These are phyloP conservation scores for Neurospora sp. DNA, from an alignment of 495 filamentous ascomycete species.

Conservation along the genomic window DNA sequence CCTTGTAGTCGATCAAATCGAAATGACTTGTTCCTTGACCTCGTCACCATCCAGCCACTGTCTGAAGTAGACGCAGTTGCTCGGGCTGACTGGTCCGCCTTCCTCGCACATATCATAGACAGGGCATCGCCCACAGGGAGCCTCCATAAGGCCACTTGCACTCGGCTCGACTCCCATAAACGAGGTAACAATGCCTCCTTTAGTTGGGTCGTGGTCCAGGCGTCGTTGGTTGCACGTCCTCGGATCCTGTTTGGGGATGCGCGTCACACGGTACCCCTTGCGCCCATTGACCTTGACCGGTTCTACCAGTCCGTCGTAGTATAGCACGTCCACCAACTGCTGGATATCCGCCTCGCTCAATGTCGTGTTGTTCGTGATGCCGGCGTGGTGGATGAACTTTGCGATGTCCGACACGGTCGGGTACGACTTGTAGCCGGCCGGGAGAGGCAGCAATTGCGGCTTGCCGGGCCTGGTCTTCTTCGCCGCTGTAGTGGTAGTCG, in stretches of 20 bases:
- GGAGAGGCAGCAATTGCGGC: conserved; percentile 49
- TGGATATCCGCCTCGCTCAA: conserved; percentile 63
- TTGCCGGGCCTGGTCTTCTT: conserved; percentile 6
- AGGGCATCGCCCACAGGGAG: conserved; percentile 84
- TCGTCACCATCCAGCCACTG: conserved; percentile 52
- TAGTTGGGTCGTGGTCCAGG: conserved; percentile 27
- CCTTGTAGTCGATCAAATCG: not conserved
- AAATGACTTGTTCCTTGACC: not conserved
- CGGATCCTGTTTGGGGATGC: conserved; percentile 32
- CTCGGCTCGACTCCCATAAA: conserved; percentile 28
- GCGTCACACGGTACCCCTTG: conserved; percentile 39
- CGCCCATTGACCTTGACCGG: conserved; percentile 33
- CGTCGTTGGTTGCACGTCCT: conserved; percentile 22
- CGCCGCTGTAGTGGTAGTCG: conserved; percentile 19
- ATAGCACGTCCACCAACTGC: conserved; percentile 73
- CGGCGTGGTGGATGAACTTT: conserved; percentile 52
- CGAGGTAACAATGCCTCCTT: not conserved
- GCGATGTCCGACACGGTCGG: conserved; percentile 68
- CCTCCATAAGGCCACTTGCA: conserved; percentile 64
- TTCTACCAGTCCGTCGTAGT: conserved; percentile 72
- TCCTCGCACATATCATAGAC: conserved; percentile 90
- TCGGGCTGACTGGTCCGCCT: conserved; percentile 77
- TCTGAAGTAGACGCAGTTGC: conserved; percentile 83
- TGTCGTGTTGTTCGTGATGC: conserved; percentile 52
- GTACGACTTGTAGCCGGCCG: conserved; percentile 60